phyloP scores from a whole-genome alignment of 441 rosid genomes.

The Brassica hybrid region DNA sequence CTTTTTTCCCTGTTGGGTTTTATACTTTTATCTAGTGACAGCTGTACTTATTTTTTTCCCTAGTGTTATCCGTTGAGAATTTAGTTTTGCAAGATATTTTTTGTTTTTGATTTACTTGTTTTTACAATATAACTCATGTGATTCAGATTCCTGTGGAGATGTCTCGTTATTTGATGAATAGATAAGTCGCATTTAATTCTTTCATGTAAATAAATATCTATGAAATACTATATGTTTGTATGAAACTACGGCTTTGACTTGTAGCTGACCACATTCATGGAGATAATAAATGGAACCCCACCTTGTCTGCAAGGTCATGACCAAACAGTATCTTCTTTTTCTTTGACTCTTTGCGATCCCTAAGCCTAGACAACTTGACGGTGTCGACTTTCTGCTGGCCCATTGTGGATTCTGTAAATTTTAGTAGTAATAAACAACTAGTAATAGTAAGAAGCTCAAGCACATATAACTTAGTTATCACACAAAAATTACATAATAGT shows the following conservation, averaged over 20 bases:
- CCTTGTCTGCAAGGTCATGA: conserved; percentile 28
- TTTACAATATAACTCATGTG: background rate
- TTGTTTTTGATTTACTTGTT: background rate
- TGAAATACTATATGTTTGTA: too few relatives aligned
- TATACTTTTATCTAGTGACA: conserved; percentile 5
- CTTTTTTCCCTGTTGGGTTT: conserved; percentile 14
- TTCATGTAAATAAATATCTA: conserved; percentile 26
- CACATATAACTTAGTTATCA: conserved; percentile 36
- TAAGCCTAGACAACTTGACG: conserved; percentile 1
- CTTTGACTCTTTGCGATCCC: conserved; percentile 41
- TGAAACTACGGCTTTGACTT: conserved; percentile 26
- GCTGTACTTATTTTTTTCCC: too few relatives aligned
- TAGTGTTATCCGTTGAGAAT: background rate
- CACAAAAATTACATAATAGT: conserved; percentile 18
- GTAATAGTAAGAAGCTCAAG: background rate
- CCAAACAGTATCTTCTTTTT: conserved; percentile 36
- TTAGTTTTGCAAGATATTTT: background rate
- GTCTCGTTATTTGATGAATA: conserved; percentile 4
- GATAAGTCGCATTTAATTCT: conserved; percentile 30
- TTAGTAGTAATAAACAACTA: too few relatives aligned
- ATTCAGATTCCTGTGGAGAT: conserved; percentile 15
- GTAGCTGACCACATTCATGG: conserved; percentile 41
- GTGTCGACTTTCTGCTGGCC: background rate
- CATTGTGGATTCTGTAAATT: background rate
- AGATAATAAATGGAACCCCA: conserved; percentile 26